phyloP scores from a whole-genome alignment of 208 protist genomes.

The Trypanosoma avium region DNA sequence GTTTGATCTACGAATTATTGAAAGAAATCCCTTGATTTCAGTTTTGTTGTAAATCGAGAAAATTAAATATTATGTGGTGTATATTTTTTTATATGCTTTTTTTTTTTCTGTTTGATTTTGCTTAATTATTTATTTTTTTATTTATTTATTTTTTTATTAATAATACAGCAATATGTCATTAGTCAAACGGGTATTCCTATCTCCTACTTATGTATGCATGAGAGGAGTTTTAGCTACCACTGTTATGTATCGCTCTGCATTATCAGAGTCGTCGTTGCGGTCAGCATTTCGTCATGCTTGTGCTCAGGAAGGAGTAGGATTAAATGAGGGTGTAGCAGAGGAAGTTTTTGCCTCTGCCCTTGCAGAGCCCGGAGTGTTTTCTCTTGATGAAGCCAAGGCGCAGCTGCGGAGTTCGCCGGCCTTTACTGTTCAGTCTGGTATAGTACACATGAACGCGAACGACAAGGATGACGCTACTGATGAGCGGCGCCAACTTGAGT shows the following conservation, averaged over 20 bases:
- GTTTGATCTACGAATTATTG: no score
- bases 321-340: conserved; percentile 20
- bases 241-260: neutral
- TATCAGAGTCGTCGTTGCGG: conserved; percentile 19
- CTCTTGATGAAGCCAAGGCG: conserved; percentile 15
- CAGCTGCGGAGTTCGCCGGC: conserved; percentile 12
- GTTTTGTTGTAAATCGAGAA: no score
- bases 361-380: conserved; percentile 1
- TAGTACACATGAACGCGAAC: conserved; percentile 11
- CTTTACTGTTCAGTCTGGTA: conserved; percentile 13
- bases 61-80: no score
- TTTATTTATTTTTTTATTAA: conserved; percentile 8
- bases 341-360: conserved; percentile 19
- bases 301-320: conserved; percentile 13
- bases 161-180: neutral
- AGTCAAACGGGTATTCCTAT: conserved; percentile 15
- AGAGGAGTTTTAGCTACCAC: neutral
- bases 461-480: neutral
- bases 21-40: no score
- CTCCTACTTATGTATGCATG: neutral
- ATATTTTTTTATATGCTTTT: no score
- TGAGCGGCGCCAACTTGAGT: conserved; percentile 9
- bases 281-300: conserved; percentile 20
- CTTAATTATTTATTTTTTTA: neutral
- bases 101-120: neutral